phyloP scores from a whole-genome alignment of 1,284 basidiomycete genomes.

The Sanghuangporus sanghuang region DNA sequence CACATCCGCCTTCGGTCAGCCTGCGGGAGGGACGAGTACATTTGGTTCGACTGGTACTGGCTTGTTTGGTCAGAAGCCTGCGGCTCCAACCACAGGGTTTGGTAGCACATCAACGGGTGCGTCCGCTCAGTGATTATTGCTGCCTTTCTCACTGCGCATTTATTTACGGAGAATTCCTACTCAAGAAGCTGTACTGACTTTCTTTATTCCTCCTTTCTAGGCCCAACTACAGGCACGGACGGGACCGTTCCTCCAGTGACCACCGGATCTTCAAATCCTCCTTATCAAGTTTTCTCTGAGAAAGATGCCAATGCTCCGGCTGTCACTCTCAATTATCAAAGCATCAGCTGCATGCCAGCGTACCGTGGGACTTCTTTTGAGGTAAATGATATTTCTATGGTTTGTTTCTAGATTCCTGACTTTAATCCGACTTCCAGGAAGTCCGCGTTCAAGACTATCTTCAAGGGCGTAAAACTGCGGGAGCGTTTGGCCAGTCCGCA shows the following conservation, averaged over 20 bases:
- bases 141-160: constrained; percentile 7
- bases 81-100: constrained; percentile 20
- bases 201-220: neutral
- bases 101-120: constrained; percentile 21
- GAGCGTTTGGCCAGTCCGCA: constrained; percentile 28
- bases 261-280: constrained; percentile 24
- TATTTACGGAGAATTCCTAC: neutral
- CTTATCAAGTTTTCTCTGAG: constrained; percentile 23
- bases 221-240: constrained; percentile 15
- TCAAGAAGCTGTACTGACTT: neutral
- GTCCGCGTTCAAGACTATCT: constrained; percentile 27
- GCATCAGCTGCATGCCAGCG: constrained; percentile 28
- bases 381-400: constrained; percentile 11
- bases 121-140: neutral
- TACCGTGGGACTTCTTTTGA: constrained; percentile 27
- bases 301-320: constrained; percentile 21
- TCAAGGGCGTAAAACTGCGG: constrained; percentile 27
- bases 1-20: constrained; percentile 31
- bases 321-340: constrained; percentile 26
- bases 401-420: neutral
- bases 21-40: constrained; percentile 21
- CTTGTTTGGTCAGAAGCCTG: constrained; percentile 31
- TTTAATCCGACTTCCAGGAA: constrained; percentile 19
- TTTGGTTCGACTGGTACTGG: constrained; percentile 32
- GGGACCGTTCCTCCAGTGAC: constrained; percentile 15